These are phyloP conservation scores for Solanum pinnatisectum DNA, from an alignment of 257 asterid species.

Conservation along the genomic window DNA sequence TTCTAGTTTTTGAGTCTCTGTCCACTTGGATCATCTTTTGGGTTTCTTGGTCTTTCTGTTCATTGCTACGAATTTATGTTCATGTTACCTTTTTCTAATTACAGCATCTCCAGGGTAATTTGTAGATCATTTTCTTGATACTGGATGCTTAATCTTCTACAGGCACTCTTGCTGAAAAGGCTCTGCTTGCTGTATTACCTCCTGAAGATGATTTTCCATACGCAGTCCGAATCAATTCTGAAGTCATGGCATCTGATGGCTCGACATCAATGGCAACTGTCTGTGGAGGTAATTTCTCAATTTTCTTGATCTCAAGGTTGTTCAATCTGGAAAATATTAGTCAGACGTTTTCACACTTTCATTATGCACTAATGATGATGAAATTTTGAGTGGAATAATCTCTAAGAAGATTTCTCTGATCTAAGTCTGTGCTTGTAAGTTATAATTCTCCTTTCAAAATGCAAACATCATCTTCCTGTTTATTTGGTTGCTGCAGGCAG, in stretches of 20 bases:
- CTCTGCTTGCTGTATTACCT: constrained; percentile 82
- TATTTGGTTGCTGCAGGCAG: constrained; percentile 49
- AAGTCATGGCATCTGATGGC: constrained; percentile 99
- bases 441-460: background rate
- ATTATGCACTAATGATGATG: background rate
- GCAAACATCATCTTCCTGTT: background rate
- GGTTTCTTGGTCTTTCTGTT: background rate
- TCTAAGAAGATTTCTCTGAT: background rate
- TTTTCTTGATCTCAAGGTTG: background rate
- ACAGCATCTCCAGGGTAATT: background rate
- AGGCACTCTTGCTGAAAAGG: constrained; percentile 99
- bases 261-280: constrained; percentile 99
- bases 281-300: constrained; percentile 68
- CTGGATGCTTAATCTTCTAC: constrained; percentile 7
- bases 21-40: background rate
- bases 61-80: background rate
- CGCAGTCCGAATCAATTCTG: constrained; percentile 86
- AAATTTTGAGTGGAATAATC: background rate
- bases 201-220: constrained; percentile 79
- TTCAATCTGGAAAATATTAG: background rate
- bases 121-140: constrained; percentile 1
- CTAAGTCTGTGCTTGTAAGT: background rate
- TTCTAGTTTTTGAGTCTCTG: background rate
- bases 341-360: background rate
- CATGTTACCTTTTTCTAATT: background rate